Percentiles rank a stretch among this genome's conserved stretches.
Evolutionary conservation across 2,329 filamentous ascomycete genomes (phyloP).

Genomic region (Basipetospora chlamydospora): DNA sequence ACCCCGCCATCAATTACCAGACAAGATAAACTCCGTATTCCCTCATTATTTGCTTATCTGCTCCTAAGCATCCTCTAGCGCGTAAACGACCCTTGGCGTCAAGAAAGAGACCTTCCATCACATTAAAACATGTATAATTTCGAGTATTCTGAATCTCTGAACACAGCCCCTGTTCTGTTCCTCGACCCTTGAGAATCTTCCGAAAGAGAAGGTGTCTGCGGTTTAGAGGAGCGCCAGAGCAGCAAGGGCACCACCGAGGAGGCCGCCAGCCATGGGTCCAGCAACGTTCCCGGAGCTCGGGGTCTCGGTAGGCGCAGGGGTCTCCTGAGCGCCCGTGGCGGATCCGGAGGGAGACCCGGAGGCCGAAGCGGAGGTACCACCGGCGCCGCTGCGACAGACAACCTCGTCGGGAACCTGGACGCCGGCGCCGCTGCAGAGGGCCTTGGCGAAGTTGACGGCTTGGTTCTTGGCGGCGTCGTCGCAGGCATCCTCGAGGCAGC

Average conservation of each 20-base stretch:
- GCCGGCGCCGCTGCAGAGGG: slow-evolving; percentile 22
- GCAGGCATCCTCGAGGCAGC: slow-evolving; percentile 24
- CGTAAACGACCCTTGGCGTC: too few species aligned
- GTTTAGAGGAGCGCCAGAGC: slow-evolving; percentile 8
- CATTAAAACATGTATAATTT: too few species aligned
- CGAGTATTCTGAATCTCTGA: too few species aligned
- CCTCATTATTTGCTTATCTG: too few species aligned
- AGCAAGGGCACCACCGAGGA: slow-evolving; percentile 6
- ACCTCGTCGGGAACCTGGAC: slow-evolving; percentile 22
- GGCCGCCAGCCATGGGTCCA: slow-evolving; percentile 2
- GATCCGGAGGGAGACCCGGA: neutral
- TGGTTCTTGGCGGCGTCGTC: slow-evolving; percentile 15
- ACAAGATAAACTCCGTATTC: too few species aligned
- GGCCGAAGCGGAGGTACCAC: slow-evolving; percentile 1
- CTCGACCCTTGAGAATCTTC: too few species aligned
- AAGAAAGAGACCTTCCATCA: too few species aligned
- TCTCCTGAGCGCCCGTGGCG: neutral
- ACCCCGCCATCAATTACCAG: too few species aligned
- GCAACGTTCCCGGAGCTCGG: neutral
- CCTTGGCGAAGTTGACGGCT: slow-evolving; percentile 22
- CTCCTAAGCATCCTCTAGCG: too few species aligned
- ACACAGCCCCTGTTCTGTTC: too few species aligned
- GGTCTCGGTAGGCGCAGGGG: neutral
- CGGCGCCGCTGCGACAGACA: slow-evolving; percentile 16
- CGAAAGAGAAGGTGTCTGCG: too few species aligned